Evolutionary conservation across 2,329 filamentous ascomycete species (phyloP), one percentile per base, ranked within the genome.

Genomic region (Grosmannia serpens): DNA sequence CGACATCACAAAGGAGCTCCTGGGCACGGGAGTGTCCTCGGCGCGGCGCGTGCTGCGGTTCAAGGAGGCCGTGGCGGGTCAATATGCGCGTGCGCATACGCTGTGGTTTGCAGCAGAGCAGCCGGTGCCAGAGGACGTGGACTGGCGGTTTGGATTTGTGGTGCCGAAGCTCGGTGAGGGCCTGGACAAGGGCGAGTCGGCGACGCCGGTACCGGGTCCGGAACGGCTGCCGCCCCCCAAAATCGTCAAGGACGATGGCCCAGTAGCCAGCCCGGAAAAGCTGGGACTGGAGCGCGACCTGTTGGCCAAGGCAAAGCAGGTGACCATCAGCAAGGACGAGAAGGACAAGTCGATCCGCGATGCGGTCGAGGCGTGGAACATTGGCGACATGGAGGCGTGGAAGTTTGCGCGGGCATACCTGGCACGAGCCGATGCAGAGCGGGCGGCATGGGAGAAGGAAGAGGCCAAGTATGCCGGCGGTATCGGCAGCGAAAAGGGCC

Each of bases 101-200:
- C 75, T 96, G 24, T 96, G 91, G 91, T 75, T 96, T 24, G 87
- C 86, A 0, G 88, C 89, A n/a, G 82, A 86, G 66, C 74, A 75
- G 50, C 73, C 75, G 20, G 73, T 86, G 9, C 83, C 86, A 3
- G 70, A 80, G n/a, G 87, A 94, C 63, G 75, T 96, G 2, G 87
- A 92, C 67, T 97, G 91, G 90, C 81, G 87, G 64, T 89, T 97
- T 68, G 94, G 92, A 57, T 97, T 97, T 71, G 76, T 78, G 17
- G 78, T 96, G 11, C 89, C 91, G 1, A 77, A 78, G 53, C 72
- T 76, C 24, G 66, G 65, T 26, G 62, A 59, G 35, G 73, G 75
- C 13, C 75, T 79, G 4, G 71, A 77, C 47, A 74, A 77, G 31
- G 79, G 77, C 53, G 79, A 80, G 61, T 80, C 79, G 17, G 74